Evolutionary conservation across 2,329 filamentous ascomycete species (phyloP).

Genomic region (Pseudonectria buxi): DNA sequence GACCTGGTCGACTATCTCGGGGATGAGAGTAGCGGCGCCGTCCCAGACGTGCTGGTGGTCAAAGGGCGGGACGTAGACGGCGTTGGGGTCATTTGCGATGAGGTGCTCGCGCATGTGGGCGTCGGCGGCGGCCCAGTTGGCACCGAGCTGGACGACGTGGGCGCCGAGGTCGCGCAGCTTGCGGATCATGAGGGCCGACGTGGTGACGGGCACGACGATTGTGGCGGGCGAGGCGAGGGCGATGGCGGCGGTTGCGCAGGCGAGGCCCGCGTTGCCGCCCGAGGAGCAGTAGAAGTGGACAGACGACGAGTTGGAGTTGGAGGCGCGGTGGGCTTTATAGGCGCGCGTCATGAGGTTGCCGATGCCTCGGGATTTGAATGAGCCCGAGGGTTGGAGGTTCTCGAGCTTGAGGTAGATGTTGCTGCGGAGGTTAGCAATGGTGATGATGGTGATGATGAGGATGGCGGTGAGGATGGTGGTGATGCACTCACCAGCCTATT

Average conservation of each 20-base stretch:
- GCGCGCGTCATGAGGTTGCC: constrained; percentile 57
- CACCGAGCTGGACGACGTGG: constrained; percentile 61
- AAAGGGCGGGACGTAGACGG: constrained; percentile 64
- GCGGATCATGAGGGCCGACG: constrained; percentile 61
- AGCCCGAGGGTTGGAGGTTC: constrained; percentile 75
- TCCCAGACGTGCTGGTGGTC: constrained; percentile 63
- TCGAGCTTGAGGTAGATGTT: constrained; percentile 82
- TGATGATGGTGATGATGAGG: constrained; percentile 6
- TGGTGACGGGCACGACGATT: constrained; percentile 64
- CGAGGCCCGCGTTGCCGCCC: constrained; percentile 79
- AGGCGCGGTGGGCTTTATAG: constrained; percentile 9
- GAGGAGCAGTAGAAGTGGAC: constrained; percentile 73
- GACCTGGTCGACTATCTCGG: constrained; percentile 38
- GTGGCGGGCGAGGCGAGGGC: constrained; percentile 60
- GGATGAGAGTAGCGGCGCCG: constrained; percentile 54
- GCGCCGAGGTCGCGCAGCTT: constrained; percentile 65
- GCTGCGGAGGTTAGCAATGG: constrained; percentile 30
- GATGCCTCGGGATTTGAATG: constrained; percentile 78
- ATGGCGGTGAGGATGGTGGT: neutral
- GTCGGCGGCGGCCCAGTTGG: constrained; percentile 64
- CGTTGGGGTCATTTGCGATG: constrained; percentile 42
- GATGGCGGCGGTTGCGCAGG: constrained; percentile 66
- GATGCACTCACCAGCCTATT: constrained; percentile 59
- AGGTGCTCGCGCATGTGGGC: constrained; percentile 54
- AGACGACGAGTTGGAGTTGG: constrained; percentile 21